Evolutionary conservation across 306 rosid species (phyloP), one percentile per base, ranked within the genome.

Genomic region (Cucurbita moschata): DNA sequence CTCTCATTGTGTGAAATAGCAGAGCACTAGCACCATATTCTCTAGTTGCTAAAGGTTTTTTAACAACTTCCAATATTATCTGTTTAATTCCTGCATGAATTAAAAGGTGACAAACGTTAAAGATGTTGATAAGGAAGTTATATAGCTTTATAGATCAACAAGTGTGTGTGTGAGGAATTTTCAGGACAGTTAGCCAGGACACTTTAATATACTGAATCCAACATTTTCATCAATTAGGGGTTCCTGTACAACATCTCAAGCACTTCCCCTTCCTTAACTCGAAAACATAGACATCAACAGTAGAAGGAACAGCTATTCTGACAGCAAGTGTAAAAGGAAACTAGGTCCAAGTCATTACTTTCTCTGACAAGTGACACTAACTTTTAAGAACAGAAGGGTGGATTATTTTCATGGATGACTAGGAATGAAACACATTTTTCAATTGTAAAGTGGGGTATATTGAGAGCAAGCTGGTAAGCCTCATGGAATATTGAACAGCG

Each of bases 1-100:
- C 96, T 80, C 80, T 85, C 88, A 90, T 85, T 39, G 83, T 77
- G 83, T 85, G 72, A 81, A 72, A 85, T 80, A 93, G 84, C 79
- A 93, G 80, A 69, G 81, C 82, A 84, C 85, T 84, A 56, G 79
- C 88, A 59, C 92, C 96, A 76, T 75, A 80, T 67, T 85, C 83
- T 71, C 86, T 78, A 81, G 76, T 50, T 56, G 75, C 76, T 71
- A 83, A 68, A 53, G 96, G 91, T 73, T 93, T 81, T 84, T 84
- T 81, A 77, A 78, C 87, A 37, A 84, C 96, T 77, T 93, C 96
- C 54, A 63, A 49, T 69, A 86, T 78, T 49, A 88, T 74, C 62
- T 75, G 75, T 74, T 75, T 80, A 40, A 85, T 52, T 19, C 86
- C 89, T 85, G 79, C 57, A 46, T 59, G 37, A 49, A 73, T 37